A percentile compares a stretch with the other conserved stretches of the same genome.
phyloP scores from a whole-genome alignment of 768 basidiomycete genomes.

The Termitomyces sp. region DNA sequence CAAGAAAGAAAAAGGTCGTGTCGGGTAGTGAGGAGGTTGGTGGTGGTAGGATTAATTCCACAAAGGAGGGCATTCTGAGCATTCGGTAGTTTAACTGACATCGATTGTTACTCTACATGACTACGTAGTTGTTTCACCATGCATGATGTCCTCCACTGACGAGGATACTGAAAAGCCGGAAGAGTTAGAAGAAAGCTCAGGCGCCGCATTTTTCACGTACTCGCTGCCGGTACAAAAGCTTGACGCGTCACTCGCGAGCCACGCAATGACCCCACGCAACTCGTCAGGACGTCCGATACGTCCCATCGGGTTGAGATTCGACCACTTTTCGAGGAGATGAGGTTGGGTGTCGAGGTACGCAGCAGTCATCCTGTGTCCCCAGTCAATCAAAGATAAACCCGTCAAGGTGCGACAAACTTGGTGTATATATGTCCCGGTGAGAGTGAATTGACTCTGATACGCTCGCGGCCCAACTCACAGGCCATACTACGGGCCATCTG shows the following conservation, averaged over 20 bases:
- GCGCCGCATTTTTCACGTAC: too few species aligned
- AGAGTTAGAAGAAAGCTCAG: background rate
- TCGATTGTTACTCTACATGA: background rate
- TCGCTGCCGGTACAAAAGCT: conserved; percentile 82
- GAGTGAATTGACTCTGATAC: conserved; percentile 70
- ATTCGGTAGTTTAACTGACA: conserved; percentile 23
- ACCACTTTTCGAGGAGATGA: conserved; percentile 61
- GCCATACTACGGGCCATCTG: conserved; percentile 84
- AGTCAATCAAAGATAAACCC: background rate
- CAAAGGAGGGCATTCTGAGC: conserved; percentile 43
- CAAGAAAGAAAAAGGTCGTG: conserved; percentile 47
- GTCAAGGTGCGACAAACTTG: conserved; percentile 28
- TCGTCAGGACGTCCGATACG: conserved; percentile 71
- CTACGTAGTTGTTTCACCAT: conserved; percentile 35
- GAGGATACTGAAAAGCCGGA: conserved; percentile 47
- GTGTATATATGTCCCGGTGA: conserved; percentile 79
- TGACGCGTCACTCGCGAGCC: conserved; percentile 73
- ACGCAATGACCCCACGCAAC: conserved; percentile 62
- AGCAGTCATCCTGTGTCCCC: conserved; percentile 58
- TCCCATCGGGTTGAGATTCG: conserved; percentile 61
- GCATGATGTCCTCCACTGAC: conserved; percentile 61
- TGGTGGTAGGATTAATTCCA: conserved; percentile 39
- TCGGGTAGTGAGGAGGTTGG: conserved; percentile 29
- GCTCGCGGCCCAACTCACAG: conserved; percentile 62
- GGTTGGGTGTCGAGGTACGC: conserved; percentile 64